phyloP scores from a whole-genome alignment of 805 yeast species.

The Ogataea neopini region DNA sequence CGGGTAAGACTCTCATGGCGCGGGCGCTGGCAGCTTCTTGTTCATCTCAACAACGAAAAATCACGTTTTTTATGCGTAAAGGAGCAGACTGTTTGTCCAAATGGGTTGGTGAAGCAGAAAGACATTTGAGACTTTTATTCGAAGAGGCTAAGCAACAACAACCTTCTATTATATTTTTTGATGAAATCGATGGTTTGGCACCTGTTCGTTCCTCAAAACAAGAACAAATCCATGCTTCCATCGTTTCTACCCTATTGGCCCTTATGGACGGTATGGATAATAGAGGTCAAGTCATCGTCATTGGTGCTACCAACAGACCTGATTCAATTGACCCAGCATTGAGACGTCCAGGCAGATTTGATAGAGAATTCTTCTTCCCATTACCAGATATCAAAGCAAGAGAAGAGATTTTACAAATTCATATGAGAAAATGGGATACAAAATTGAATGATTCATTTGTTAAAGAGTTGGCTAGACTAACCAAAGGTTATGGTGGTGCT shows the following conservation, averaged over 20 bases:
- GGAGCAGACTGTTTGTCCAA: conserved; percentile 97
- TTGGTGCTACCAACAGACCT: conserved; percentile 97
- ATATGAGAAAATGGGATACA: conserved; percentile 88
- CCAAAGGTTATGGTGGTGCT: conserved; percentile 98
- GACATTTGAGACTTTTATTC: conserved; percentile 85
- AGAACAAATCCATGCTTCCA: conserved; percentile 97
- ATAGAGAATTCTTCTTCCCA: conserved; percentile 95
- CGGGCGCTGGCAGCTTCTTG: conserved; percentile 95
- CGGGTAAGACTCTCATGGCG: conserved; percentile 98
- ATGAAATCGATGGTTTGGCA: conserved; percentile 97
- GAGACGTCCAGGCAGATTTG: conserved; percentile 96
- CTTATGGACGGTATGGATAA: conserved; percentile 99
- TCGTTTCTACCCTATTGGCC: conserved; percentile 91
- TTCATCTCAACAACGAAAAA: conserved; percentile 78
- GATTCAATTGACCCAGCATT: conserved; percentile 98
- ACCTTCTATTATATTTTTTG: conserved; percentile 94
- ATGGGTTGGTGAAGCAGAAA: conserved; percentile 99
- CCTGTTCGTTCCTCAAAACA: conserved; percentile 97
- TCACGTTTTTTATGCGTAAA: conserved; percentile 96
- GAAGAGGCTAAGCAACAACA: conserved; percentile 97
- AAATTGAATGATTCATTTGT: conserved; percentile 60
- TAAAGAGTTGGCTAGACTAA: conserved; percentile 67
- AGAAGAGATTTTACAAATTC: conserved; percentile 75
- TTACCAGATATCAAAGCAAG: conserved; percentile 83
- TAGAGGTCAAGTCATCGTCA: conserved; percentile 96